Base-by-base conservation (phyloP, 306 rosid species). In the Psophocarpus tetragonolobus region DNA sequence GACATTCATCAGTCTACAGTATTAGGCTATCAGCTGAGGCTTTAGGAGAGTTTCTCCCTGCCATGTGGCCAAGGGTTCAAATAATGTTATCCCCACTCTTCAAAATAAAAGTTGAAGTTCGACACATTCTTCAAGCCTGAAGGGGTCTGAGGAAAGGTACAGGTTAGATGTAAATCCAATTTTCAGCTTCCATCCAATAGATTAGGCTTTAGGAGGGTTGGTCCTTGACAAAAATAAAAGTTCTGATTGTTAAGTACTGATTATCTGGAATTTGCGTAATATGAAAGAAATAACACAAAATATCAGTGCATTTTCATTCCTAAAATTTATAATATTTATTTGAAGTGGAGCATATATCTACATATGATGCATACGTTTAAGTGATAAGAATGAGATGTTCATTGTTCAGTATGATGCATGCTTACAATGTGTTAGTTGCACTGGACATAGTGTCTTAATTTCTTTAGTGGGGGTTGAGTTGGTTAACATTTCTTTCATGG, bases 401-500 rank as follows among this genome's bases (percentile, higher is more conserved):
- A 30, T 26, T 61, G 26, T 48, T 24, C 48, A 38, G 45, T 50
- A 15, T 36, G 42, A 80, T 66, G 48, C 63, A 68, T 76, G 71
- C 53, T 61, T 8, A 57, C 29, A 44, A 51, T 53, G 39, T 41
- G 41, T 20, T 66, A 51, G 62, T 68, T 68, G 56, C 62, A 54
- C 32, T 54, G 38, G 26, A 21, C 26, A 21, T 45, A 53, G 67
- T n/a, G 23, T 36, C 36, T 72, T 54, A 23, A 24, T 54, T 24
- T 73, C 68, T 73, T 23, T 38, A 7, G 10, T 36, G 11, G 72
- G 61, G 45, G 29, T 68, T 6, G 30, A 42, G 23, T 26, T 74
- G 78, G 66, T 42, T 44, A 30, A 57, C 62, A 42, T 51, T 62
- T 62, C 30, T 41, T 70, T 18, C 35, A 5, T 38, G 17, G 5